These are phyloP conservation scores for Plasmodium reichenowi DNA, from an alignment of 169 alveolate species.

Conservation along the genomic window DNA sequence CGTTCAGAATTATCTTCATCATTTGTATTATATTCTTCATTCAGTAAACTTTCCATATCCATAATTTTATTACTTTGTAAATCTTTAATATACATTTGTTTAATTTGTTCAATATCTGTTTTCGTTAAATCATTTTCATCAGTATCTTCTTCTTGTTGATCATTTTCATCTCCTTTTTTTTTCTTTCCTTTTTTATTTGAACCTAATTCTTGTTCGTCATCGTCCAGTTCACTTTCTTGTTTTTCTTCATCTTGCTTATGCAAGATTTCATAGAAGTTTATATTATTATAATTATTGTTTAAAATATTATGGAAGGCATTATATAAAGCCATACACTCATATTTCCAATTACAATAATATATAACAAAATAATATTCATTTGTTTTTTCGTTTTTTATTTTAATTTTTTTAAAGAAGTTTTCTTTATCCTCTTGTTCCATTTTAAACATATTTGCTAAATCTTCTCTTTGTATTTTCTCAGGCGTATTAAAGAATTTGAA, in stretches of 20 bases:
- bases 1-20: background rate
- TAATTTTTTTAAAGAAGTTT: constrained; percentile 53
- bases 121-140: constrained; percentile 16
- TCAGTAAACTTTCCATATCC: constrained; percentile 34
- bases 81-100: constrained; percentile 71
- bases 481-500: constrained; percentile 56
- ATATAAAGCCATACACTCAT: constrained; percentile 74
- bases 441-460: constrained; percentile 69
- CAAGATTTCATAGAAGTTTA: constrained; percentile 34
- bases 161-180: background rate
- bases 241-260: constrained; percentile 16
- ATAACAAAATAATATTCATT: constrained; percentile 74
- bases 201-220: background rate
- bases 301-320: constrained; percentile 68
- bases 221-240: background rate
- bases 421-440: constrained; percentile 70
- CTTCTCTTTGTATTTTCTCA: constrained; percentile 73
- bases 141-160: constrained; percentile 4
- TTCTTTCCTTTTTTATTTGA: background rate
- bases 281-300: constrained; percentile 41
- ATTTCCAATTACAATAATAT: constrained; percentile 74
- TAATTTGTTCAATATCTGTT: constrained; percentile 44
- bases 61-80: constrained; percentile 41
- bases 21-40: background rate
- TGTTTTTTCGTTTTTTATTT: constrained; percentile 57